Percentiles rank a stretch among this genome's conserved stretches.
phyloP scores from a whole-genome alignment of 1,284 basidiomycete genomes.

The Fistulinella staudtii region DNA sequence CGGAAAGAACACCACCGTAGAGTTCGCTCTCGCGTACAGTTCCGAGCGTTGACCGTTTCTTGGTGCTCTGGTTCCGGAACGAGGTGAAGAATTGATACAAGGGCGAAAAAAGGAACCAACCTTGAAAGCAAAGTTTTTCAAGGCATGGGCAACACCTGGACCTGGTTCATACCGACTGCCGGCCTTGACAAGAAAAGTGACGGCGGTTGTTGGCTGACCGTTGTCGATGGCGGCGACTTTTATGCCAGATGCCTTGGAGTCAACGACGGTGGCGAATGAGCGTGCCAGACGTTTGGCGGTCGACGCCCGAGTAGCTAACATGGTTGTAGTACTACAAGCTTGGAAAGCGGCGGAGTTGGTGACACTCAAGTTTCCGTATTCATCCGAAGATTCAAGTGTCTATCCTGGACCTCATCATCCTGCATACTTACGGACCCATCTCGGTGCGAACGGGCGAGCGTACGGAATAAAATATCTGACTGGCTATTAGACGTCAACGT shows the following conservation, averaged over 20 bases:
- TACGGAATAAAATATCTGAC: too few relatives aligned
- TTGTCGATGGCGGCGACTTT: slow-evolving; percentile 83
- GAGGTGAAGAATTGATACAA: not conserved
- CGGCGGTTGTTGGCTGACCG: slow-evolving; percentile 75
- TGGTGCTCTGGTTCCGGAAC: slow-evolving; percentile 60
- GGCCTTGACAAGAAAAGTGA: slow-evolving; percentile 89
- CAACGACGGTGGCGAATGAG: slow-evolving; percentile 76
- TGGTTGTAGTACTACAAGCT: slow-evolving; percentile 19
- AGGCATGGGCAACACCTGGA: slow-evolving; percentile 83
- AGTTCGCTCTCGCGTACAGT: slow-evolving; percentile 92
- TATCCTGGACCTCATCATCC: too few relatives aligned
- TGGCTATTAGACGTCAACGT: too few relatives aligned
- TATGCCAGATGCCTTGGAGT: slow-evolving; percentile 60
- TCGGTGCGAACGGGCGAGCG: too few relatives aligned
- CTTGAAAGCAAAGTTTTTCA: slow-evolving; percentile 98
- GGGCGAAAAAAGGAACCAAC: slow-evolving; percentile 41
- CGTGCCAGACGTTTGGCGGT: slow-evolving; percentile 56
- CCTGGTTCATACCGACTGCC: slow-evolving; percentile 84
- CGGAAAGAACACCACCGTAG: slow-evolving; percentile 89
- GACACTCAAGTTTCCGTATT: not conserved
- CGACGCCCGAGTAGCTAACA: slow-evolving; percentile 61
- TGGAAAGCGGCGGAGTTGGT: not conserved
- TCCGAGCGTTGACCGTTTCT: slow-evolving; percentile 83
- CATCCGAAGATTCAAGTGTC: not conserved
- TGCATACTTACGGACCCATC: too few relatives aligned